Evolutionary conservation across 495 filamentous ascomycete species (phyloP), one percentile per base, ranked within the genome.

Genomic region (Hypoxylon crocopeplum): DNA sequence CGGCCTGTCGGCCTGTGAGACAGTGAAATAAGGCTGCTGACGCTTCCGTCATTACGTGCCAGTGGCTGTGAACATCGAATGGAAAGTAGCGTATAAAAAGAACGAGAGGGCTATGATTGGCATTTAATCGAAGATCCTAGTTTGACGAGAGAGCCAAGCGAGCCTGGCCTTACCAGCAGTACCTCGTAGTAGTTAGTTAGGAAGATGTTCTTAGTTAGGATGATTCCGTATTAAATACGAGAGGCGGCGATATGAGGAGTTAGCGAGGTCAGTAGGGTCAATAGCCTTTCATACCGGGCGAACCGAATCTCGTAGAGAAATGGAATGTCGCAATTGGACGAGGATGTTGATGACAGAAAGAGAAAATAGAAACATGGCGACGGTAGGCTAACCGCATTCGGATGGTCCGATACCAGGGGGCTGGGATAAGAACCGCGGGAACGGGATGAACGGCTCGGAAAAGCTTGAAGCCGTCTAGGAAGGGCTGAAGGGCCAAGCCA

Each of bases 41-140:
- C 44, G 29, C 39, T 38, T 3, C 20, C 34, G 55, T 59, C 55
- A 59, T 55, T 56, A n/a, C 61, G 42, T 48, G 49, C 55, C 55
- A 51, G 29, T 38, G 33, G 33, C 34, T 56, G 39, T 37, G 30
- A 40, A n/a, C n/a, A n/a, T n/a, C n/a, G n/a, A 21, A 15, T 19
- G 48, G 15, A 33, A 29, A 25, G 44, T n/a, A n/a, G n/a, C n/a
- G n/a, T 13, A 36, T 5, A 30, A 7, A 42, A 41, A 34, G 19
- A 50, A 8, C 24, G 24, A 27, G 24, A 3, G 24, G 51, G 46
- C 49, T 54, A 20, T 32, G 42, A 33, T 40, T 45, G 40, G 51
- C 8, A 46, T 55, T 41, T 55, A 24, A 30, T 39, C 8, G 33
- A 30, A 47, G 24, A 44, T 29, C 27, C 29, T 11, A 41, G 11